A percentile compares a stretch with the other conserved stretches of the same genome.
Evolutionary conservation across 2,329 filamentous ascomycete species (phyloP).

Genomic region (Xylariaceae sp.): DNA sequence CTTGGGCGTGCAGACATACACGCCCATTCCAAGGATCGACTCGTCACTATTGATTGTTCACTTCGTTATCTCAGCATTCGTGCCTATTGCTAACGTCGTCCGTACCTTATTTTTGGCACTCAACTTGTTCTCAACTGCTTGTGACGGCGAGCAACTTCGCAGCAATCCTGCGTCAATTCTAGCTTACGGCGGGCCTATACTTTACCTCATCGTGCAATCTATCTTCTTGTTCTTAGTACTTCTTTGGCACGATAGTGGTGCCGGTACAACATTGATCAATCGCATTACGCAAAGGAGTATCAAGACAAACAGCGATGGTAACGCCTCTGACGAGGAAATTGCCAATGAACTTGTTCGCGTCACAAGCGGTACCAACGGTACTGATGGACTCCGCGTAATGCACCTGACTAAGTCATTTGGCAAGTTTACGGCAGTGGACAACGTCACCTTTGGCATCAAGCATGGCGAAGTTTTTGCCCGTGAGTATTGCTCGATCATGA

Average conservation of each 20-base stretch:
- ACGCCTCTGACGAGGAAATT: slow-evolving; percentile 54
- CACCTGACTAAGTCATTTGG: slow-evolving; percentile 79
- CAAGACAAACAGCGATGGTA: slow-evolving; percentile 30
- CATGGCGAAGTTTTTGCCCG: slow-evolving; percentile 78
- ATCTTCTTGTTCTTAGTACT: slow-evolving; percentile 67
- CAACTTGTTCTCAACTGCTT: slow-evolving; percentile 80
- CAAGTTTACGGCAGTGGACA: slow-evolving; percentile 74
- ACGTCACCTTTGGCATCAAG: slow-evolving; percentile 77
- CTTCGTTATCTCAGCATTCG: slow-evolving; percentile 68
- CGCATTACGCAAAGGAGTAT: slow-evolving; percentile 32
- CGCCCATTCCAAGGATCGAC: slow-evolving; percentile 66
- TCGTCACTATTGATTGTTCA: slow-evolving; percentile 63
- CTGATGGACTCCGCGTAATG: slow-evolving; percentile 71
- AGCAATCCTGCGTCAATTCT: slow-evolving; percentile 66
- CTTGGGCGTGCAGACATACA: slow-evolving; percentile 69
- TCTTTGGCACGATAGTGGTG: slow-evolving; percentile 76
- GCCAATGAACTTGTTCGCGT: slow-evolving; percentile 61
- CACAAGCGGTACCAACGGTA: slow-evolving; percentile 43
- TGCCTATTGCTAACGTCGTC: slow-evolving; percentile 72
- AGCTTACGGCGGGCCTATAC: slow-evolving; percentile 77
- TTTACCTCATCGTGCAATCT: slow-evolving; percentile 75
- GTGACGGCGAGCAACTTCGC: slow-evolving; percentile 59
- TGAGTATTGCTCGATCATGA: slow-evolving; percentile 1
- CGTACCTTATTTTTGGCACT: slow-evolving; percentile 71
- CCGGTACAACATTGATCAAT: slow-evolving; percentile 48